Conservation (phyloP, 2,329 filamentous ascomycete genomes). For the Colletotrichum falcatum region DNA sequence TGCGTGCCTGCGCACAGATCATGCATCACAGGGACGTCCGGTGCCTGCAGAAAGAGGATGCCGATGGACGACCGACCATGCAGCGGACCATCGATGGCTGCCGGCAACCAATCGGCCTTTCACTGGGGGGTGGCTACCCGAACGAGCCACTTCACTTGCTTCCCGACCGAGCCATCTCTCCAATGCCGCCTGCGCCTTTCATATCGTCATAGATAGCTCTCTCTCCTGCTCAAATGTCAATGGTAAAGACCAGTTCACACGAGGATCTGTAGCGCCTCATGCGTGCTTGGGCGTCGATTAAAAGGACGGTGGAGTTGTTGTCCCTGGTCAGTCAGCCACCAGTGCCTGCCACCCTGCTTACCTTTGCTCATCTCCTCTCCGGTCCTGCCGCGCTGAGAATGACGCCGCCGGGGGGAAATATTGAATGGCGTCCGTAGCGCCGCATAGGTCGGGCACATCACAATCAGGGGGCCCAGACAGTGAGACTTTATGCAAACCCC, state of each 20-base stretch:
- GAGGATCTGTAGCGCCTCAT: neutral
- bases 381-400: neutral
- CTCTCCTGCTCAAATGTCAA: no score
- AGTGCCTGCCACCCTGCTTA: no score
- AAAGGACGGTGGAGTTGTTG: neutral
- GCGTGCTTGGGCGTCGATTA: neutral
- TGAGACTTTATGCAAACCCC: neutral
- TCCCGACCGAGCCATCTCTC: neutral
- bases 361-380: neutral
- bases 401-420: slow-evolving; percentile 9
- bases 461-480: neutral
- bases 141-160: neutral
- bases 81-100: neutral
- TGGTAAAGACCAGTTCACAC: neutral
- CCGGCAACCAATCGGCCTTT: neutral
- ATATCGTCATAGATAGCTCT: neutral
- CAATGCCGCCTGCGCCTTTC: neutral
- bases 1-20: neutral
- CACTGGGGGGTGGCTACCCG: neutral
- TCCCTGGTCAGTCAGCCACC: neutral
- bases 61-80: neutral
- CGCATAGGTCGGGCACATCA: neutral
- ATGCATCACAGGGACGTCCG: neutral
- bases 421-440: slow-evolving; percentile 14
- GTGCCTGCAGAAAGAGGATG: neutral